These are phyloP conservation scores for Botrytis paeoniae DNA, from an alignment of 2,329 filamentous ascomycete species.

Conservation along the genomic window DNA sequence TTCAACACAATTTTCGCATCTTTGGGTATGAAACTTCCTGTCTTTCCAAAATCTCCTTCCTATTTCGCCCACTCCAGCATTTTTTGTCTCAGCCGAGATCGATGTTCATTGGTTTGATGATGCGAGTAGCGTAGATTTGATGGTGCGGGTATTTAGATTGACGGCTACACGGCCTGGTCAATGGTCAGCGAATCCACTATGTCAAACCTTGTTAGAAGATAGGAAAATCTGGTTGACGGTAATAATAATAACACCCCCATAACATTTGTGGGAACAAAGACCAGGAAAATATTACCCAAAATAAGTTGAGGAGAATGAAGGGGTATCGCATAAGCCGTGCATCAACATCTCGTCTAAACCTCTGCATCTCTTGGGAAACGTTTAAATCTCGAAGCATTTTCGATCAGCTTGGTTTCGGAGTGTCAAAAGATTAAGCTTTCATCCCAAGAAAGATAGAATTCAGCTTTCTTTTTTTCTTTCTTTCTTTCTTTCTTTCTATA, in stretches of 20 bases:
- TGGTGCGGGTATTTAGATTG: neutral
- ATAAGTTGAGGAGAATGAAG: neutral
- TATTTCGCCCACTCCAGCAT: neutral
- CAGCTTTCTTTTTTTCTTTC: neutral
- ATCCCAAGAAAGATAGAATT: neutral
- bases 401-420: neutral
- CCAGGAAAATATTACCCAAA: neutral
- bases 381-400: neutral
- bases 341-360: neutral
- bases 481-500: too few relatives aligned
- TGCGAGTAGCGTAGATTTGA: neutral
- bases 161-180: conserved; percentile 3
- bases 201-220: neutral
- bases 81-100: neutral
- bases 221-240: conserved; percentile 7
- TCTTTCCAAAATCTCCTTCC: neutral
- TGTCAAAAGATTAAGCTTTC: neutral
- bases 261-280: neutral
- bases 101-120: conserved; percentile 6
- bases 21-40: conserved; percentile 5
- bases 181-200: neutral
- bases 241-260: neutral
- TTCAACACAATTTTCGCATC: neutral
- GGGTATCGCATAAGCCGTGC: neutral
- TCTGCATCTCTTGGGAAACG: conserved; percentile 4